Evolutionary conservation across 768 basidiomycete species (phyloP).

Genomic region (Pisolithus microcarpus): DNA sequence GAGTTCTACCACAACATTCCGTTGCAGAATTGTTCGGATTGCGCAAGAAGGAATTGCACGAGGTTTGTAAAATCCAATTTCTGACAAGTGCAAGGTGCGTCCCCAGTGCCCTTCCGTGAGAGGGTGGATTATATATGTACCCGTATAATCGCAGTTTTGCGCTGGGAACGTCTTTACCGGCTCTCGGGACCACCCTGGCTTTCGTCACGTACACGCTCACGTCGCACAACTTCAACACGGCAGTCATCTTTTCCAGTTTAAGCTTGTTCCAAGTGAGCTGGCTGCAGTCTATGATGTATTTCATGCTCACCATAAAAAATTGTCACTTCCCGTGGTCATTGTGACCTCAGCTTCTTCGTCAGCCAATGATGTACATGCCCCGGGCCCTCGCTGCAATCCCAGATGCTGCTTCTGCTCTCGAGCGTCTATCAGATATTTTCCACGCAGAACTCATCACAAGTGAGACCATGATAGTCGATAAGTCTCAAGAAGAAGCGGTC

Average conservation of each 20-base stretch:
- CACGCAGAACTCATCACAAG: conserved; percentile 45
- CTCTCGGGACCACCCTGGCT: conserved; percentile 57
- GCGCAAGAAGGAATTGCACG: conserved; percentile 48
- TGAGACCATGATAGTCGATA: conserved; percentile 38
- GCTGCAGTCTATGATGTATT: not conserved
- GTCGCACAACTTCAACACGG: conserved; percentile 50
- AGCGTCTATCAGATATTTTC: conserved; percentile 38
- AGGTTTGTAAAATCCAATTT: conserved; percentile 50
- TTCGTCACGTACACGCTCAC: conserved; percentile 60
- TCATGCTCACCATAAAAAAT: not conserved
- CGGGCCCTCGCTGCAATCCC: conserved; percentile 54
- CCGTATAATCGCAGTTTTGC: conserved; percentile 33
- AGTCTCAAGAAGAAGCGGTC: conserved; percentile 41
- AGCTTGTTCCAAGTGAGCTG: conserved; percentile 46
- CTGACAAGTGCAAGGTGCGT: conserved; percentile 57
- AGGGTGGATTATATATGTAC: not conserved
- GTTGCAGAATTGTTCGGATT: conserved; percentile 45
- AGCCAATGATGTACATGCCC: conserved; percentile 63
- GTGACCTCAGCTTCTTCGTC: conserved; percentile 46
- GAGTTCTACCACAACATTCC: not conserved
- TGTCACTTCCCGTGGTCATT: not conserved
- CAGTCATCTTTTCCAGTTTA: conserved; percentile 61
- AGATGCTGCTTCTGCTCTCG: conserved; percentile 58
- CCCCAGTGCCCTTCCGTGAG: not conserved
- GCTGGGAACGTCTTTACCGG: conserved; percentile 52